These are phyloP conservation scores for Fusarium devonianum DNA, from an alignment of 2,329 filamentous ascomycete genomes.

Conservation along the genomic window DNA sequence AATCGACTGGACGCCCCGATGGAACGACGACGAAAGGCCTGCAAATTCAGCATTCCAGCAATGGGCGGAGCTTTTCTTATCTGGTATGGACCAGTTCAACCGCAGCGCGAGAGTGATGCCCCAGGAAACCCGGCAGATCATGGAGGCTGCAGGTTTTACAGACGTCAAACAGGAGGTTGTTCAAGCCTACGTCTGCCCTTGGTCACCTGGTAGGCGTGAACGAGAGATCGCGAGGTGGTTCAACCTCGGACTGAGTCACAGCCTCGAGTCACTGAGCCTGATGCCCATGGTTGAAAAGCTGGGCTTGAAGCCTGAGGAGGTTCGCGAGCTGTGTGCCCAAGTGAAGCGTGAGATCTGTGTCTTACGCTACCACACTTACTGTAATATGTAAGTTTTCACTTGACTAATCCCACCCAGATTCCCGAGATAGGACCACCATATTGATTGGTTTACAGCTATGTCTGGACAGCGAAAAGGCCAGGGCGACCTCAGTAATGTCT, in stretches of 20 bases:
- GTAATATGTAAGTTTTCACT: slow-evolving; percentile 71
- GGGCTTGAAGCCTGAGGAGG: slow-evolving; percentile 62
- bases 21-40: slow-evolving; percentile 70
- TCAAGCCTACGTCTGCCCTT: slow-evolving; percentile 76
- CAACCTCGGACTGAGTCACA: slow-evolving; percentile 77
- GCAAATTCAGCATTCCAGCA: slow-evolving; percentile 63
- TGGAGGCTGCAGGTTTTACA: slow-evolving; percentile 78
- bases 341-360: slow-evolving; percentile 75
- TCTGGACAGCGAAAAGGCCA: slow-evolving; percentile 42
- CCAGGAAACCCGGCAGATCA: slow-evolving; percentile 59
- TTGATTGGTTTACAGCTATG: slow-evolving; percentile 25
- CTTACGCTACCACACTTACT: slow-evolving; percentile 74
- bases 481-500: slow-evolving; percentile 31
- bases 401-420: not conserved
- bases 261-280: slow-evolving; percentile 75
- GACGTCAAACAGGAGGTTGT: slow-evolving; percentile 77
- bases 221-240: slow-evolving; percentile 82
- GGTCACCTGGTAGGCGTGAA: slow-evolving; percentile 69
- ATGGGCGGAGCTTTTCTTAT: slow-evolving; percentile 75
- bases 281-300: slow-evolving; percentile 69
- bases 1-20: slow-evolving; percentile 80
- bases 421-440: not conserved
- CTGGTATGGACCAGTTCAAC: slow-evolving; percentile 70
- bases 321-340: slow-evolving; percentile 66
- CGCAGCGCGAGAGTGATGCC: slow-evolving; percentile 69